phyloP scores from a whole-genome alignment of 208 protist genomes.

The Novymonas esmeraldas region DNA sequence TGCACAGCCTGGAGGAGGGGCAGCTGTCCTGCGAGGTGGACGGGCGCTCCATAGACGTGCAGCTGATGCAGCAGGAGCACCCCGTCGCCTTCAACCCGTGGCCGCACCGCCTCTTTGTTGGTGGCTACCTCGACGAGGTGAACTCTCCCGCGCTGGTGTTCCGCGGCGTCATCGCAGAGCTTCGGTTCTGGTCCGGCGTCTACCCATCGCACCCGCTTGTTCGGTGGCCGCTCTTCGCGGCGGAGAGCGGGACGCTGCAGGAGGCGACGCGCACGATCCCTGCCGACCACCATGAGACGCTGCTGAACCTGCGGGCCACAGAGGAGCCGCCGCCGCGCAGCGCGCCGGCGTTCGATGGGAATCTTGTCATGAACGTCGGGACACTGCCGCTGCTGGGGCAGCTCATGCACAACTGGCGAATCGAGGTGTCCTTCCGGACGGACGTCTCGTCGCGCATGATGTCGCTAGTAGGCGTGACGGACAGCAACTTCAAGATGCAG shows the following conservation, averaged over 20 bases:
- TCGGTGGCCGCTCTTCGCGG: conserved; percentile 75
- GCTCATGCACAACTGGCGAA: conserved; percentile 86
- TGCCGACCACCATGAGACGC: conserved; percentile 75
- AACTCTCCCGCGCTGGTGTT: conserved; percentile 69
- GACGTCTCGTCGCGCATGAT: conserved; percentile 72
- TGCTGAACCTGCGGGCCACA: conserved; percentile 54
- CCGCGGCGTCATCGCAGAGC: conserved; percentile 69
- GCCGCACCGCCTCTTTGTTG: conserved; percentile 87
- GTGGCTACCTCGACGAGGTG: conserved; percentile 73
- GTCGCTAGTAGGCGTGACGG: conserved; percentile 83
- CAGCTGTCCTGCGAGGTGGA: conserved; percentile 73
- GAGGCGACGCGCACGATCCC: conserved; percentile 79
- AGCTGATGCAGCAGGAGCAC: conserved; percentile 87
- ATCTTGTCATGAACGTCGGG: conserved; percentile 79
- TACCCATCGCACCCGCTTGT: conserved; percentile 53
- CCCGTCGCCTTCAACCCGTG: conserved; percentile 88
- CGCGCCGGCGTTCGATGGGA: conserved; percentile 78
- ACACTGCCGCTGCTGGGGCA: conserved; percentile 76
- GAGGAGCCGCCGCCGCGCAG: conserved; percentile 56
- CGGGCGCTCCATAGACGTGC: conserved; percentile 44
- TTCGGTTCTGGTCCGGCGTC: conserved; percentile 74
- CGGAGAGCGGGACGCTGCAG: conserved; percentile 48
- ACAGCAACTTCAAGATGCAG: conserved; percentile 85
- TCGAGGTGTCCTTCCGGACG: conserved; percentile 88
- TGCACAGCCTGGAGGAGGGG: conserved; percentile 83